These are phyloP conservation scores for Hyaloraphidium curvatum DNA, from an alignment of 192 early-diverging fungal genomes.

Conservation along the genomic window DNA sequence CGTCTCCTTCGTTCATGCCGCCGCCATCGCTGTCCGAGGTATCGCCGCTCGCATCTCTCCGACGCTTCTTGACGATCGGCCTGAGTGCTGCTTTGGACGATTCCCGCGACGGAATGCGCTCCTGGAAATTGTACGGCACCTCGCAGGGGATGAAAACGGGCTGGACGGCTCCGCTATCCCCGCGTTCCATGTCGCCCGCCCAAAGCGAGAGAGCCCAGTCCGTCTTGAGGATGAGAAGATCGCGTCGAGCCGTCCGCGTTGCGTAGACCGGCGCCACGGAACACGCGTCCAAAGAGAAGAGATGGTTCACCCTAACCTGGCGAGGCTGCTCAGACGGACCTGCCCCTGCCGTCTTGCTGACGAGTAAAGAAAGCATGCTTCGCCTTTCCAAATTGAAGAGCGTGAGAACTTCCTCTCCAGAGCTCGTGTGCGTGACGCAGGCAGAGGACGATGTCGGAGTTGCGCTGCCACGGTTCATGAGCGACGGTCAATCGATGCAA, in stretches of 20 bases:
- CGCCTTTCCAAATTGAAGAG: background rate
- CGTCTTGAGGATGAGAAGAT: background rate
- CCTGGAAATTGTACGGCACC: background rate
- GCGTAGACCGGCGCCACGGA: background rate
- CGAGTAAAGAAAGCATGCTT: background rate
- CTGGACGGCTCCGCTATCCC: too few species aligned
- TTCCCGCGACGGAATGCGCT: background rate
- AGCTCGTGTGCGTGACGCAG: background rate
- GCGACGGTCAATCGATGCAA: background rate
- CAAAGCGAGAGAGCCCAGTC: background rate
- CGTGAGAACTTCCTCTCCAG: background rate
- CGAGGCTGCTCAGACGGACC: too few species aligned
- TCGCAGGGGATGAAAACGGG: background rate
- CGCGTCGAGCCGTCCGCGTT: background rate
- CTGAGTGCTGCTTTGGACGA: background rate
- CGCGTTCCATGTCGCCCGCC: background rate
- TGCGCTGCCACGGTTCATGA: background rate
- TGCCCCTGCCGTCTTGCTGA: background rate
- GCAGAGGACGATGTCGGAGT: background rate
- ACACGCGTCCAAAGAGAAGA: background rate
- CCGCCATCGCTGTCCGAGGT: background rate
- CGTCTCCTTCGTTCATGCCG: background rate
- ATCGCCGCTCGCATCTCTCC: background rate
- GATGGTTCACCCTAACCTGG: too few species aligned
- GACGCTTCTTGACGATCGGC: background rate